Conservation (phyloP, 2,329 filamentous ascomycete genomes). For the Pyrenochaeta sp. region DNA sequence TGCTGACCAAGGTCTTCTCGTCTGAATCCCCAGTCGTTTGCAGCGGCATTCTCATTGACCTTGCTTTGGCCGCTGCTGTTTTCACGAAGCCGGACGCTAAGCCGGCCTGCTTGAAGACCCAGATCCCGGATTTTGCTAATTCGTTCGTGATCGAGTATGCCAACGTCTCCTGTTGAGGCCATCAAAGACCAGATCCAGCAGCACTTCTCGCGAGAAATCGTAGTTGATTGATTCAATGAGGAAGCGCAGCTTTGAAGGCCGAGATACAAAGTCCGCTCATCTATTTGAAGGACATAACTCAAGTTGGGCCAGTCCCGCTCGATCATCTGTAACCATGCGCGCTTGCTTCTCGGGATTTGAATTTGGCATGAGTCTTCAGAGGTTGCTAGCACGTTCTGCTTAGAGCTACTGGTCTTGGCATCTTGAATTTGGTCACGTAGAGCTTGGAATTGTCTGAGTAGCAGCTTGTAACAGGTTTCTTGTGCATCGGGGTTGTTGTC, state of each 20-base stretch:
- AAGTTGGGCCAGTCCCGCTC: slow-evolving; percentile 54
- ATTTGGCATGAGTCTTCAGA: not conserved
- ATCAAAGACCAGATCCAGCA: slow-evolving; percentile 88
- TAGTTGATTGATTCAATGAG: slow-evolving; percentile 68
- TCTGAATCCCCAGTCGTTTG: no score
- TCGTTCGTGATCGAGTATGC: slow-evolving; percentile 78
- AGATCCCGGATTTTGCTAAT: slow-evolving; percentile 80
- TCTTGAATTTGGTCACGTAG: slow-evolving; percentile 70
- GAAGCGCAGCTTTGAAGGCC: slow-evolving; percentile 70
- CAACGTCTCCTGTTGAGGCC: slow-evolving; percentile 75
- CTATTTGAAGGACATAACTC: slow-evolving; percentile 62
- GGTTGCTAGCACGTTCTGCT: not conserved
- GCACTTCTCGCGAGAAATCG: slow-evolving; percentile 72
- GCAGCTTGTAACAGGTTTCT: slow-evolving; percentile 71
- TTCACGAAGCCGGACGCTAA: slow-evolving; percentile 54
- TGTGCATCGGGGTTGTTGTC: slow-evolving; percentile 55
- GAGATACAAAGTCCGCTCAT: slow-evolving; percentile 70
- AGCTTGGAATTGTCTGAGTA: slow-evolving; percentile 70
- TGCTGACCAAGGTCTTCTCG: not conserved
- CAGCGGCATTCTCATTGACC: slow-evolving; percentile 3
- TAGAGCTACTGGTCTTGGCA: slow-evolving; percentile 46
- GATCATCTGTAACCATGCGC: slow-evolving; percentile 45
- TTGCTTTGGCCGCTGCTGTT: not conserved
- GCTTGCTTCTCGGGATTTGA: slow-evolving; percentile 45
- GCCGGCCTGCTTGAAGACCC: slow-evolving; percentile 75